Percentiles rank a stretch among this genome's conserved stretches.
Evolutionary conservation across 768 basidiomycete species (phyloP).

Genomic region (Clitopilus hobsonii): DNA sequence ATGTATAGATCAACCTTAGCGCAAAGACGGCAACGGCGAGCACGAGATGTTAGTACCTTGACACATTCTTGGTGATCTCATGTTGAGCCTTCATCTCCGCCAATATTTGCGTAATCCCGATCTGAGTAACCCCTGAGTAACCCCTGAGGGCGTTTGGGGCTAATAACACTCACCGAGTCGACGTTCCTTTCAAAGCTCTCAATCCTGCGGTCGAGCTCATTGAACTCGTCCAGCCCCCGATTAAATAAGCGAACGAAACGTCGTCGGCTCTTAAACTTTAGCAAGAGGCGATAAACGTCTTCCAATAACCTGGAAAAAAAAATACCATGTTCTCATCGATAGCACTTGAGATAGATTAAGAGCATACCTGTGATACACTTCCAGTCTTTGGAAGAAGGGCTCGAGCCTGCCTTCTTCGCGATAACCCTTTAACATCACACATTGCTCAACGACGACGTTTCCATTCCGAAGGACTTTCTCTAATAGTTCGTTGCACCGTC

Average conservation of each 20-base stretch:
- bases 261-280: not conserved
- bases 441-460: not conserved
- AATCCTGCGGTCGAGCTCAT: not conserved
- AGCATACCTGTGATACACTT: not conserved
- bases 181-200: not conserved
- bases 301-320: not conserved
- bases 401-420: not conserved
- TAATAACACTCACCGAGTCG: not conserved
- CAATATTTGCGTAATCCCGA: not conserved
- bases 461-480: not conserved
- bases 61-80: not conserved
- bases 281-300: not conserved
- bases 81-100: not conserved
- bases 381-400: not conserved
- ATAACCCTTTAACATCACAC: not conserved
- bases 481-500: not conserved
- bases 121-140: not conserved
- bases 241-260: not conserved
- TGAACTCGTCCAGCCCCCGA: not conserved
- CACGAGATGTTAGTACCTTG: not conserved
- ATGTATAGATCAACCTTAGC: not conserved
- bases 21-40: not conserved
- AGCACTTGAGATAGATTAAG: not conserved
- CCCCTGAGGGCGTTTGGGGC: not conserved
- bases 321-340: not conserved